Conservation (phyloP, 2,329 filamentous ascomycete species). For the Colletotrichum higginsianum region DNA sequence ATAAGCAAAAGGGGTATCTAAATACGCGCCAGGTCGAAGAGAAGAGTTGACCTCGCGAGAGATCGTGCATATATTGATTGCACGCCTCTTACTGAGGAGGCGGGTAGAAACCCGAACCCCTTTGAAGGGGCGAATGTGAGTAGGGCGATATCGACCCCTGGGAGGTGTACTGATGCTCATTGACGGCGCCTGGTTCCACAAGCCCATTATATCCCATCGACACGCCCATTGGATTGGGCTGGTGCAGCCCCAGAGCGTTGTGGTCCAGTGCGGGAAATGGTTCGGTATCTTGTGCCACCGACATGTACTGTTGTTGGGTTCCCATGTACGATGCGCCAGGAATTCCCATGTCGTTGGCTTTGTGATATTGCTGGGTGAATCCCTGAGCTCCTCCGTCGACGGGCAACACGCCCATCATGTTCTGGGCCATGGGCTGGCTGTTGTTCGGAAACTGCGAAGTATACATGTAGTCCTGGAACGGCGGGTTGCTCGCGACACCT, state of each 20-base stretch:
- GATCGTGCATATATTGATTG: background rate
- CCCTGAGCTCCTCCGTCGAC: slow-evolving; percentile 33
- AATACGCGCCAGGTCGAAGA: slow-evolving; percentile 24
- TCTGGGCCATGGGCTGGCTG: slow-evolving; percentile 20
- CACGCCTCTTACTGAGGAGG: slow-evolving; percentile 33
- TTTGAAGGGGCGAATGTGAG: slow-evolving; percentile 57
- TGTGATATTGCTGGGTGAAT: slow-evolving; percentile 47
- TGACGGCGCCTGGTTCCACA: slow-evolving; percentile 49
- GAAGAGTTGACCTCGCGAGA: background rate
- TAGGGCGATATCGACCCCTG: slow-evolving; percentile 62
- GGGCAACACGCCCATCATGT: slow-evolving; percentile 27
- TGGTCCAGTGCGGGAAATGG: slow-evolving; percentile 53
- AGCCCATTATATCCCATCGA: slow-evolving; percentile 53
- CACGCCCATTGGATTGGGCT: slow-evolving; percentile 37
- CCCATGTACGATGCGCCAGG: slow-evolving; percentile 48
- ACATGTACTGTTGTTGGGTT: slow-evolving; percentile 50
- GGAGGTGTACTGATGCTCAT: slow-evolving; percentile 54
- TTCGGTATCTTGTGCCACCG: slow-evolving; percentile 52
- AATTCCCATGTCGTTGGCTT: slow-evolving; percentile 49
- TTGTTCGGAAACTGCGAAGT: slow-evolving; percentile 21
- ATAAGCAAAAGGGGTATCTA: slow-evolving; percentile 36
- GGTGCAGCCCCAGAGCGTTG: slow-evolving; percentile 57
- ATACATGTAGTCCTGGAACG: slow-evolving; percentile 36
- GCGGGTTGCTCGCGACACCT: slow-evolving; percentile 5
- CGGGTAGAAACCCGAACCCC: slow-evolving; percentile 54